Base-by-base conservation (phyloP, 768 basidiomycete species). In the Tylopilus sp. region DNA sequence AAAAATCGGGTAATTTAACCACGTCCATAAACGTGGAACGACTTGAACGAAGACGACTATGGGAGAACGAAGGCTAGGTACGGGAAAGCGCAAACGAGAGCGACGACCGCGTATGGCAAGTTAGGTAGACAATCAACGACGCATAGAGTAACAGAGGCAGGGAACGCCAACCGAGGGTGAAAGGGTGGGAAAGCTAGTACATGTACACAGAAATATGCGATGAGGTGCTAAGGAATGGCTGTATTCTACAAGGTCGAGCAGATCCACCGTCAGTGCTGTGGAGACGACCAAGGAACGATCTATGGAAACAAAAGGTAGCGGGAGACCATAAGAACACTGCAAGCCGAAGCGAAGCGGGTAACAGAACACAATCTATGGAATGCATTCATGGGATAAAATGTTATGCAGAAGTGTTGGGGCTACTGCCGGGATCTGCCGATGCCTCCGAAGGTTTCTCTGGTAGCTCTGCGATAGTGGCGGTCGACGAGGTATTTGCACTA, bases 191-290 rank as follows among this genome's bases (percentile, higher is more conserved):
- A 58, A 43, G 13, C 41, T 45, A 44, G 61, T 69, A 66, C 65
- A 66, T 69, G 47, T 66, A 69, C 62, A 66, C 65, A 50, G 53
- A 58, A 58, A 64, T 57, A 64, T 58, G 62, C 53, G 40, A 25
- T 44, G 31, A n/a, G n/a, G 25, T 38, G 49, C 45, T 30, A 20
- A 56, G 51, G 36, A 51, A 55, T 50, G 50, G 52, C 39, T 47
- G 39, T 61, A 66, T 57, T 64, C 56, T 68, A 66, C 64, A 63
- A 9, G 23, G 36, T 35, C 18, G 45, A 57, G 52, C 44, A 46
- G 41, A 51, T 52, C 52, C 65, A 53, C 56, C 56, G 41, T 36
- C 40, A 35, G 35, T 35, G 38, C 6, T 5, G 38, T 11, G 38
- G 20, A 21, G 33, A 26, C 26, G 35, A 51, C 23, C 33, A 66